Percentiles rank a stretch among this genome's conserved stretches.
Evolutionary conservation across 2,329 filamentous ascomycete species (phyloP).

Genomic region (Fusarium staphyleae): DNA sequence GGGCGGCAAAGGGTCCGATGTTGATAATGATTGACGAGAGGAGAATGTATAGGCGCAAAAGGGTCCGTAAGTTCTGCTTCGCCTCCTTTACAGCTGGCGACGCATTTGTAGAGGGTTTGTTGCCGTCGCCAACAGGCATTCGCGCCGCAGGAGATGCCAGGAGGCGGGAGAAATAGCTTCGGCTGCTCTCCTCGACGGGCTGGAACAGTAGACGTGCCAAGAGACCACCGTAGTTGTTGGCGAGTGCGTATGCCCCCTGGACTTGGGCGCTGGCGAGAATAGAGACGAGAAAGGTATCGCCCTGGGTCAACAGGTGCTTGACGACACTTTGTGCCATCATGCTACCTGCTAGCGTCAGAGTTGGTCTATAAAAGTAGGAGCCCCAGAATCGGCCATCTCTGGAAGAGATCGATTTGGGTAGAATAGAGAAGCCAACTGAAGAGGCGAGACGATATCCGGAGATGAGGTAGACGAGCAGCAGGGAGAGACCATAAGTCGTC

Average conservation of each 20-base stretch:
- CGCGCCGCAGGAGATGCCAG: slow-evolving; percentile 54
- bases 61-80: slow-evolving; percentile 62
- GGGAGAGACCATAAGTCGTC: slow-evolving; percentile 72
- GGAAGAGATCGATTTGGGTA: slow-evolving; percentile 53
- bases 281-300: slow-evolving; percentile 88
- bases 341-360: slow-evolving; percentile 77
- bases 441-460: slow-evolving; percentile 65
- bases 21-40: slow-evolving; percentile 72
- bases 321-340: slow-evolving; percentile 87
- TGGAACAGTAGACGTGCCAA: slow-evolving; percentile 90
- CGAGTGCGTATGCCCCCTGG: slow-evolving; percentile 91
- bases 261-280: slow-evolving; percentile 77
- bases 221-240: slow-evolving; percentile 92
- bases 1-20: slow-evolving; percentile 78
- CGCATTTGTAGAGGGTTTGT: slow-evolving; percentile 29
- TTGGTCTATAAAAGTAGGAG: slow-evolving; percentile 71
- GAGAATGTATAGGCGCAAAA: slow-evolving; percentile 77
- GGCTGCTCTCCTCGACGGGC: slow-evolving; percentile 91
- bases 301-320: slow-evolving; percentile 94
- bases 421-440: slow-evolving; percentile 71
- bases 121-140: slow-evolving; percentile 18
- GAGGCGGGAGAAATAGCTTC: slow-evolving; percentile 86
- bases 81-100: slow-evolving; percentile 50
- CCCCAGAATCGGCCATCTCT: slow-evolving; percentile 54
- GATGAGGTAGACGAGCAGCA: slow-evolving; percentile 74